Conservation (phyloP, 495 filamentous ascomycete species). For the Haplographium delicatum region DNA sequence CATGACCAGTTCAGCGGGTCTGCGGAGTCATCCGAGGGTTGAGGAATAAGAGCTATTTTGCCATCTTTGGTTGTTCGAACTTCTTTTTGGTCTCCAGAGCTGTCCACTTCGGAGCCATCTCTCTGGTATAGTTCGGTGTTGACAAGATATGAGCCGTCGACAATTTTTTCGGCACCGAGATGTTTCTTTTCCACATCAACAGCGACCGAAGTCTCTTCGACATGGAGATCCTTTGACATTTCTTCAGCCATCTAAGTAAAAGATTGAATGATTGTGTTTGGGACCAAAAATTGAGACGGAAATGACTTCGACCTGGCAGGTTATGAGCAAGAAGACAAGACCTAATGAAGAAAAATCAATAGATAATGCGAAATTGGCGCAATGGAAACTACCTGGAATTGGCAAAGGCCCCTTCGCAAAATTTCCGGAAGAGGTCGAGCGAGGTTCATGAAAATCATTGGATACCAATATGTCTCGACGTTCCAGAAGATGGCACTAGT, state of each 20-base stretch:
- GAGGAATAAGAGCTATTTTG: constrained; percentile 52
- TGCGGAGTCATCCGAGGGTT: constrained; percentile 52
- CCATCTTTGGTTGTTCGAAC: constrained; percentile 6
- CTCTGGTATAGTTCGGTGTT: background rate
- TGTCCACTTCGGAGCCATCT: background rate
- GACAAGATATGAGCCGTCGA: background rate
- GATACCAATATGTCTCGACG: no score
- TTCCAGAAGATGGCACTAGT: no score
- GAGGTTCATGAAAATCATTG: no score
- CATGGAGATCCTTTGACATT: background rate
- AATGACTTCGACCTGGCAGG: no score
- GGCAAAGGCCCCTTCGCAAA: no score
- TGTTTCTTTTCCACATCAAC: background rate
- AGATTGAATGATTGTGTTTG: no score
- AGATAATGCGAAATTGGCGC: no score
- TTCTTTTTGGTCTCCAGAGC: background rate
- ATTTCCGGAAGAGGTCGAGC: no score
- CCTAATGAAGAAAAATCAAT: no score
- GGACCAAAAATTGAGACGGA: no score
- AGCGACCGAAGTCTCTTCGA: background rate
- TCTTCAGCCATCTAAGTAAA: background rate
- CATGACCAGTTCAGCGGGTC: constrained; percentile 59
- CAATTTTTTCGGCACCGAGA: background rate
- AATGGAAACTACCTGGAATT: no score
- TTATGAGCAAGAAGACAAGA: no score